Percentiles rank a stretch among this genome's conserved stretches.
These are phyloP conservation scores for Aciculoconidium aculeatum DNA, from an alignment of 805 yeast genomes.

Conservation along the genomic window DNA sequence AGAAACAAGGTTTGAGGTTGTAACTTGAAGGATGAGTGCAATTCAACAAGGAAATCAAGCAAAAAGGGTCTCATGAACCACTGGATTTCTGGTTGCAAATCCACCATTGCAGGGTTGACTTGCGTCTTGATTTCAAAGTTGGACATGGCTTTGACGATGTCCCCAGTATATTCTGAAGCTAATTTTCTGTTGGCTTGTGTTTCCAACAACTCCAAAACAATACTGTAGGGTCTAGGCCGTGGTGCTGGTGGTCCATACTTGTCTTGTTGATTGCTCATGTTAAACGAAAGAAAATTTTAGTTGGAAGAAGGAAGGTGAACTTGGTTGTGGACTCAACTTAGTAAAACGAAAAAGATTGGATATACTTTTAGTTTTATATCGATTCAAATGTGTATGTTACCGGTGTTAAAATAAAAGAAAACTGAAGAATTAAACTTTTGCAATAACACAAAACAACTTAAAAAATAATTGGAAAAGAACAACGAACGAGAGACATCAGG, in stretches of 20 bases:
- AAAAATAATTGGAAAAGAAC: no score
- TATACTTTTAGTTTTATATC: no score
- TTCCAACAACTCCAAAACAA: slow-evolving; percentile 43
- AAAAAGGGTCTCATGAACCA: slow-evolving; percentile 45
- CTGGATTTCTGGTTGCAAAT: slow-evolving; percentile 42
- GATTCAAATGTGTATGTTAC: no score
- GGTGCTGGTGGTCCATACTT: slow-evolving; percentile 24
- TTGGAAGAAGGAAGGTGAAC: no score
- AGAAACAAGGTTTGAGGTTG: slow-evolving; percentile 40
- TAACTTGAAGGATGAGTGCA: slow-evolving; percentile 35
- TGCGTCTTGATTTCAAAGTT: slow-evolving; percentile 32
- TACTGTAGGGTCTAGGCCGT: slow-evolving; percentile 31
- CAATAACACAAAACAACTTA: not conserved
- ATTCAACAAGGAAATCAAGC: slow-evolving; percentile 38
- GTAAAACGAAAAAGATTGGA: no score
- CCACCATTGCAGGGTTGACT: slow-evolving; percentile 49
- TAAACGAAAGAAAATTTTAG: no score
- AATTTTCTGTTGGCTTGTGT: slow-evolving; percentile 38
- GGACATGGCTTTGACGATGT: slow-evolving; percentile 34
- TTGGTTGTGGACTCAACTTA: no score
- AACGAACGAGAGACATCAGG: no score
- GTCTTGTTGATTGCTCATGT: slow-evolving; percentile 1
- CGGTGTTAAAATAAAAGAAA: slow-evolving; percentile 2
- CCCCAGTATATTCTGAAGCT: slow-evolving; percentile 36
- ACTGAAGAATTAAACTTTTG: not conserved